phyloP scores from a whole-genome alignment of 2,329 filamentous ascomycete species.

The Colletotrichum chrysophilum region DNA sequence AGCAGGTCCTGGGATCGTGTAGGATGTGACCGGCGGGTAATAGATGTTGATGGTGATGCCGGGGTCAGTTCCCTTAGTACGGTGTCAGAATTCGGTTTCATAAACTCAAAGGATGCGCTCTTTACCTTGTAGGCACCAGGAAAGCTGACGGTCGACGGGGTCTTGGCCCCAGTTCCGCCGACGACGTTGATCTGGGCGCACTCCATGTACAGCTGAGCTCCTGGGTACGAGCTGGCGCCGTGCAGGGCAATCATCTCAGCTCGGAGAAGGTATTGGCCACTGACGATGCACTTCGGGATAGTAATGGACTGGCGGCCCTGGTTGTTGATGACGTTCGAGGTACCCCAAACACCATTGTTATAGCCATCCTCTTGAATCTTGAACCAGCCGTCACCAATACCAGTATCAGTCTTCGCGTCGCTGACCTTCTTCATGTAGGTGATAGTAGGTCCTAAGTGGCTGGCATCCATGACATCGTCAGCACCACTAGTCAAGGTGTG shows the following conservation, averaged over 20 bases:
- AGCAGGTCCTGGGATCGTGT: slow-evolving; percentile 29
- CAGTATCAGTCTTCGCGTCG: slow-evolving; percentile 46
- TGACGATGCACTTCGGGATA: slow-evolving; percentile 53
- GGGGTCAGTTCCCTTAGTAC: slow-evolving; percentile 31
- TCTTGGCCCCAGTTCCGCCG: slow-evolving; percentile 35
- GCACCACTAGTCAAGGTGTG: slow-evolving; percentile 49
- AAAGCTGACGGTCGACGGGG: slow-evolving; percentile 37
- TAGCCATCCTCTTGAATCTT: slow-evolving; percentile 50
- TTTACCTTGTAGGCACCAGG: slow-evolving; percentile 41
- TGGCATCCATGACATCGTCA: slow-evolving; percentile 56
- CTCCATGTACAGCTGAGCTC: slow-evolving; percentile 52
- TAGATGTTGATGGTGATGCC: slow-evolving; percentile 44
- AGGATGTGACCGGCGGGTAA: slow-evolving; percentile 28
- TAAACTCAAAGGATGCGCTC: background rate
- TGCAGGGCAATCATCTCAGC: slow-evolving; percentile 64
- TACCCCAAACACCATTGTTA: slow-evolving; percentile 45
- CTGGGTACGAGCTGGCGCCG: slow-evolving; percentile 39
- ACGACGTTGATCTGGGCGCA: slow-evolving; percentile 46
- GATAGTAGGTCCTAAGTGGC: slow-evolving; percentile 56
- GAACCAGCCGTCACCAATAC: slow-evolving; percentile 46
- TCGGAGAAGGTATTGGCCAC: slow-evolving; percentile 61
- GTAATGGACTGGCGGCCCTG: slow-evolving; percentile 50
- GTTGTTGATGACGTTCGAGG: slow-evolving; percentile 45
- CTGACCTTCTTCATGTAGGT: slow-evolving; percentile 63
- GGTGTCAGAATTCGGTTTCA: background rate